These are phyloP conservation scores for Phytophthora sojae DNA, from an alignment of 352 stramenopile genomes.

Conservation along the genomic window DNA sequence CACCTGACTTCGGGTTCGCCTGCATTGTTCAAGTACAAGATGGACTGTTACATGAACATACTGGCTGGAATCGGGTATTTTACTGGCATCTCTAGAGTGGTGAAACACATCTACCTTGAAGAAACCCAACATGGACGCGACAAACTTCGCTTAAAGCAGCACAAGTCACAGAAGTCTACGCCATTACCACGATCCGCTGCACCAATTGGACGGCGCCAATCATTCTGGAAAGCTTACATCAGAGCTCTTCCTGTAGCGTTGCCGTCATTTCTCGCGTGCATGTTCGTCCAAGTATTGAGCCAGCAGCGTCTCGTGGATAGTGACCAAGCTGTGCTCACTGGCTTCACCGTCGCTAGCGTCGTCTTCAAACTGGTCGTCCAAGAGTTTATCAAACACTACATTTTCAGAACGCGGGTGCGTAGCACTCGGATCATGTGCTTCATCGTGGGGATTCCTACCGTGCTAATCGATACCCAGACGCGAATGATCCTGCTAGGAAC, in stretches of 20 bases:
- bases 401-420: constrained; percentile 27
- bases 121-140: background rate
- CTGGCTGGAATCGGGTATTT: background rate
- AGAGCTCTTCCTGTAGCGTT: background rate
- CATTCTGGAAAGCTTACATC: constrained; percentile 8
- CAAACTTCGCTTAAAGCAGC: background rate
- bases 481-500: constrained; percentile 42
- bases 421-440: constrained; percentile 43
- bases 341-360: constrained; percentile 2
- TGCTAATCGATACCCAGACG: constrained; percentile 52
- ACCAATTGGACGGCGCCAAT: background rate
- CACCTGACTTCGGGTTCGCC: background rate
- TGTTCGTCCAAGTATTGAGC: constrained; percentile 21
- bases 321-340: background rate
- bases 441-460: constrained; percentile 37
- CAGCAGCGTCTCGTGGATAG: constrained; percentile 12
- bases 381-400: constrained; percentile 32
- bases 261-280: constrained; percentile 7
- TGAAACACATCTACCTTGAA: background rate
- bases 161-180: background rate
- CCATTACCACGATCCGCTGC: background rate
- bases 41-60: background rate
- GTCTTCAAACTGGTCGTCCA: constrained; percentile 37
- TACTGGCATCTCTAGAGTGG: background rate
- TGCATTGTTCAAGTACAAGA: background rate